These are phyloP conservation scores for Isochrysis galbana DNA, from an alignment of 78 protist species.

Conservation along the genomic window DNA sequence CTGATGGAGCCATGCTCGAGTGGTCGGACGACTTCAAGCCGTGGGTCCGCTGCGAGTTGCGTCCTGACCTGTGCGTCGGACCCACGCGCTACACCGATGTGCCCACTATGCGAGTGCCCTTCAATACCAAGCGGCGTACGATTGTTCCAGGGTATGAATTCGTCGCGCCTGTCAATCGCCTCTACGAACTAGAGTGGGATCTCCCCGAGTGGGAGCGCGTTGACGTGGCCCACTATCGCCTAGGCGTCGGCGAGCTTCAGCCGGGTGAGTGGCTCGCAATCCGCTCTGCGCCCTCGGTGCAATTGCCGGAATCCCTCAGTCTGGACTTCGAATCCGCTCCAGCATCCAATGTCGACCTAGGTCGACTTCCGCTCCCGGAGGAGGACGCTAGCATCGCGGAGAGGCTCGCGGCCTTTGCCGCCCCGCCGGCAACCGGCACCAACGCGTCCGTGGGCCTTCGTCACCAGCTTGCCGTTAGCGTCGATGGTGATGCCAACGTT, in stretches of 20 bases:
- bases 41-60: background rate
- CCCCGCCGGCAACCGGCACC: no score
- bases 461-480: no score
- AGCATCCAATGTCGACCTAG: no score
- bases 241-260: background rate
- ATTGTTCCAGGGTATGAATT: background rate
- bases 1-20: background rate
- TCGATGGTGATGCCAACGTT: no score
- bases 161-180: background rate
- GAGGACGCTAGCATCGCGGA: background rate
- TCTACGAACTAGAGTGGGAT: background rate
- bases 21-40: background rate
- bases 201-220: background rate
- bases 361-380: no score
- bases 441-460: no score
- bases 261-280: background rate
- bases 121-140: background rate
- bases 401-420: background rate
- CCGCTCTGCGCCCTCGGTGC: background rate
- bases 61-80: background rate
- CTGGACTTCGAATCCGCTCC: no score
- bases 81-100: background rate
- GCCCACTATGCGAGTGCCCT: background rate
- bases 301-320: no score
- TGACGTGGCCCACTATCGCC: background rate